phyloP scores from a whole-genome alignment of 257 asterid species.

The Linderniella brevidens region DNA sequence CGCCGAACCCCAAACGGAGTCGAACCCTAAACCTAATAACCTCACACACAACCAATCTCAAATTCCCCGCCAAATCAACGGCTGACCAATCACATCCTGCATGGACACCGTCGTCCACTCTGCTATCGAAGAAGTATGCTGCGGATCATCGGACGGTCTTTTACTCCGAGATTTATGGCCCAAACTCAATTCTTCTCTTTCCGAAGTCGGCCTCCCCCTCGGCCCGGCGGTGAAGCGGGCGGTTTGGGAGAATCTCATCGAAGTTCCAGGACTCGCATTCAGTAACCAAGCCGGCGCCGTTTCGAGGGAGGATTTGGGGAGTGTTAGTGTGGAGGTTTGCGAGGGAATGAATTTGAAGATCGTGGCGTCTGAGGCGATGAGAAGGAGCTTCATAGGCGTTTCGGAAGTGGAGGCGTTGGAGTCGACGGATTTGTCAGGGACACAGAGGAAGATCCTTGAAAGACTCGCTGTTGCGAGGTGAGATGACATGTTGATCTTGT shows the following conservation, averaged over 20 bases:
- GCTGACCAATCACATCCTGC: slow-evolving; percentile 10
- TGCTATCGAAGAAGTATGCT: slow-evolving; percentile 73
- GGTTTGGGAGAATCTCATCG: slow-evolving; percentile 52
- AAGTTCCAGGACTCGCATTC: slow-evolving; percentile 46
- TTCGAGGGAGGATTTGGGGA: slow-evolving; percentile 14
- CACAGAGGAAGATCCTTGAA: slow-evolving; percentile 46
- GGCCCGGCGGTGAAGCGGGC: slow-evolving; percentile 55
- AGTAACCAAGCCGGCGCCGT: slow-evolving; percentile 16
- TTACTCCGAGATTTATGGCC: slow-evolving; percentile 52
- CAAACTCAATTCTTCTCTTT: slow-evolving; percentile 28
- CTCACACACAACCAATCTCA: neutral
- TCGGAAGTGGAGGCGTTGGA: slow-evolving; percentile 44
- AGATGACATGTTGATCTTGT: neutral
- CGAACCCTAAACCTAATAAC: slow-evolving; percentile 42
- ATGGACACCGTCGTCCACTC: slow-evolving; percentile 62
- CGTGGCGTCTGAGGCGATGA: slow-evolving; percentile 49
- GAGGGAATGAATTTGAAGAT: slow-evolving; percentile 39
- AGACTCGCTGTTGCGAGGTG: slow-evolving; percentile 78
- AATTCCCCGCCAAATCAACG: slow-evolving; percentile 22
- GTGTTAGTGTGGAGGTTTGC: slow-evolving; percentile 32
- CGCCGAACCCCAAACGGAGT: slow-evolving; percentile 15
- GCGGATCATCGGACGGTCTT: slow-evolving; percentile 43
- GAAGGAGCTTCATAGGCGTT: slow-evolving; percentile 62
- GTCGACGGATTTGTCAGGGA: slow-evolving; percentile 17
- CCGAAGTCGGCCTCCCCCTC: slow-evolving; percentile 29